Conservation (phyloP, 768 basidiomycete species). For the Leucocoprinus leucothites region DNA sequence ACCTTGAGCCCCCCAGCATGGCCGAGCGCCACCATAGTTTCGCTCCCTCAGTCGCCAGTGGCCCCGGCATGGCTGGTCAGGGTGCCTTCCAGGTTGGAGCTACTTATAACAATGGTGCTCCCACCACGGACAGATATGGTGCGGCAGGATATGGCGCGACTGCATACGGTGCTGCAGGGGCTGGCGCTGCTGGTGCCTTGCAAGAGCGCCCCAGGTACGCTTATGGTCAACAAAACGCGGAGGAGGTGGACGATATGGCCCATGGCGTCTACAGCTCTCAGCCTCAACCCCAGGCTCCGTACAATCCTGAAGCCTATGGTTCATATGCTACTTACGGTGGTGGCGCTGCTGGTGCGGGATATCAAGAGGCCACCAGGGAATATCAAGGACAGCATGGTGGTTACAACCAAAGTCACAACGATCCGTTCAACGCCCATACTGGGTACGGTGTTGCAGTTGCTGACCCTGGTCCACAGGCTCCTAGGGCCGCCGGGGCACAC, state of each 20-base stretch:
- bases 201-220: slow-evolving; percentile 30
- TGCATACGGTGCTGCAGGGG: slow-evolving; percentile 11
- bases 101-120: slow-evolving; percentile 25
- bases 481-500: slow-evolving; percentile 3
- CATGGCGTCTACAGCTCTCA: slow-evolving; percentile 40
- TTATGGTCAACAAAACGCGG: slow-evolving; percentile 29
- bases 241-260: slow-evolving; percentile 29
- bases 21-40: slow-evolving; percentile 21
- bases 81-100: slow-evolving; percentile 35
- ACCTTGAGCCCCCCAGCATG: slow-evolving; percentile 20
- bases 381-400: slow-evolving; percentile 23
- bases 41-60: slow-evolving; percentile 28
- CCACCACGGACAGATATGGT: slow-evolving; percentile 14
- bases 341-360: slow-evolving; percentile 18
- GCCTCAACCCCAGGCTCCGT: slow-evolving; percentile 33
- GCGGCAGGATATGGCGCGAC: slow-evolving; percentile 16
- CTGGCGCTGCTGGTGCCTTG: neutral
- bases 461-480: slow-evolving; percentile 10
- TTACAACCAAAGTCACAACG: slow-evolving; percentile 16
- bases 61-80: slow-evolving; percentile 37
- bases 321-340: slow-evolving; percentile 34
- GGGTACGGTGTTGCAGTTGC: slow-evolving; percentile 20
- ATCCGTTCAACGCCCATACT: slow-evolving; percentile 16
- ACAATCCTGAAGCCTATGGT: slow-evolving; percentile 43
- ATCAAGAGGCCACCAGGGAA: slow-evolving; percentile 28